These are phyloP conservation scores for Colletotrichum orbiculare DNA, from an alignment of 2,329 filamentous ascomycete genomes.

Conservation along the genomic window DNA sequence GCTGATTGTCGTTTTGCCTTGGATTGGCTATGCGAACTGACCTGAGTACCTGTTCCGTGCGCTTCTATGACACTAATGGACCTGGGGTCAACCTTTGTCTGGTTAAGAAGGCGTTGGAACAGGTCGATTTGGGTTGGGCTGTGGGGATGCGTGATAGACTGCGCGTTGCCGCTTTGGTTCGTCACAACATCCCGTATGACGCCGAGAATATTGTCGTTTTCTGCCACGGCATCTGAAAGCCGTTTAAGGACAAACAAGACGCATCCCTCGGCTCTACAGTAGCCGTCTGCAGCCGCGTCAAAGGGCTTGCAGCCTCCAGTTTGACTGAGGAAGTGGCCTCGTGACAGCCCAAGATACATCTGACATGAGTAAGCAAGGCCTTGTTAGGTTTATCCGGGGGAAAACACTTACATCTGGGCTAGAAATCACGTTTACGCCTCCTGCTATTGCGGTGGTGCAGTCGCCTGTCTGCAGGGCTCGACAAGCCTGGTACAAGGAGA, in stretches of 20 bases:
- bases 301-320: slow-evolving; percentile 48
- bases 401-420: slow-evolving; percentile 30
- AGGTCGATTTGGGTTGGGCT: slow-evolving; percentile 37
- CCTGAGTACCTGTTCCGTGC: slow-evolving; percentile 56
- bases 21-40: slow-evolving; percentile 18
- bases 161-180: slow-evolving; percentile 55
- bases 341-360: too few relatives aligned
- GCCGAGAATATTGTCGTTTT: slow-evolving; percentile 57
- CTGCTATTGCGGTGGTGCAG: slow-evolving; percentile 48
- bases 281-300: slow-evolving; percentile 54
- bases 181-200: slow-evolving; percentile 51
- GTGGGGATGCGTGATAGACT: slow-evolving; percentile 42
- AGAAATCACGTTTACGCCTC: slow-evolving; percentile 51
- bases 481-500: slow-evolving; percentile 49
- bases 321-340: slow-evolving; percentile 42
- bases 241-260: slow-evolving; percentile 58
- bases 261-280: slow-evolving; percentile 61
- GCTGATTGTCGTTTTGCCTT: too few relatives aligned
- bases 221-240: slow-evolving; percentile 56
- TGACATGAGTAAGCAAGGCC: too few relatives aligned
- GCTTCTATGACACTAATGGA: slow-evolving; percentile 45
- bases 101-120: slow-evolving; percentile 65
- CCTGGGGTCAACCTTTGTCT: slow-evolving; percentile 24
- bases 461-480: slow-evolving; percentile 45
- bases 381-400: slow-evolving; percentile 37